These are phyloP conservation scores for Alternaria angustiovoidea DNA, from an alignment of 2,329 filamentous ascomycete genomes.

Conservation along the genomic window DNA sequence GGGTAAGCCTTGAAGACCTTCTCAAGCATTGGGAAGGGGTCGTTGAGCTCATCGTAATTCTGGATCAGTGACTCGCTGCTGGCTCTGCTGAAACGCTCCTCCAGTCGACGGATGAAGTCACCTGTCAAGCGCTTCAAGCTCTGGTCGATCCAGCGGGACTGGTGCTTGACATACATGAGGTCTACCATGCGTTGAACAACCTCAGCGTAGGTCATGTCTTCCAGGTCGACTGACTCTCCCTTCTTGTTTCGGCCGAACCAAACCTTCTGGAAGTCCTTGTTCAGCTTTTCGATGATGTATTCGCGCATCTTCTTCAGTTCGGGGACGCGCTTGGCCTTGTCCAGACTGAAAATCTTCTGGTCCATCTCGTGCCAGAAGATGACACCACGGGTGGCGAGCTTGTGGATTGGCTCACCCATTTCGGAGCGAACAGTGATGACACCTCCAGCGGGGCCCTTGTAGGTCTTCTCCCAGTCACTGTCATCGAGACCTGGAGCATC, in stretches of 20 bases:
- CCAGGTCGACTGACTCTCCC: slow-evolving; percentile 55
- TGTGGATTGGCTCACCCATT: slow-evolving; percentile 99
- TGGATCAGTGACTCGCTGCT: slow-evolving; percentile 85
- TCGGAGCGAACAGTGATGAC: slow-evolving; percentile 97
- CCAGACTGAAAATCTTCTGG: slow-evolving; percentile 94
- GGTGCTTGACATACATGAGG: slow-evolving; percentile 57
- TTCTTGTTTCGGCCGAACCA: slow-evolving; percentile 58
- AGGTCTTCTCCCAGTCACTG: slow-evolving; percentile 57
- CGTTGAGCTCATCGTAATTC: slow-evolving; percentile 84
- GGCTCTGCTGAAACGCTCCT: slow-evolving; percentile 89
- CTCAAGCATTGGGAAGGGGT: slow-evolving; percentile 80
- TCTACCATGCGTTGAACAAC: slow-evolving; percentile 57
- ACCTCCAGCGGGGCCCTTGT: slow-evolving; percentile 80
- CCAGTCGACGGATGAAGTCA: slow-evolving; percentile 95
- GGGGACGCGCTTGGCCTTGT: slow-evolving; percentile 72
- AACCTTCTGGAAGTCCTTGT: slow-evolving; percentile 59
- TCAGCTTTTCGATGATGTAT: slow-evolving; percentile 57
- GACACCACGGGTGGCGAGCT: slow-evolving; percentile 95
- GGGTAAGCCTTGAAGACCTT: slow-evolving; percentile 84
- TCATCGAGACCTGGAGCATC: slow-evolving; percentile 55
- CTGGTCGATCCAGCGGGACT: slow-evolving; percentile 60
- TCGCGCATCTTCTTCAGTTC: slow-evolving; percentile 56
- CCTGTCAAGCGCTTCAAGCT: slow-evolving; percentile 84
- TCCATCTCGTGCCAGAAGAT: slow-evolving; percentile 99
- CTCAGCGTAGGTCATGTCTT: slow-evolving; percentile 59